A percentile compares a stretch with the other conserved stretches of the same genome.
Evolutionary conservation across 1,284 basidiomycete species (phyloP).

Genomic region (Boletellus sp.): DNA sequence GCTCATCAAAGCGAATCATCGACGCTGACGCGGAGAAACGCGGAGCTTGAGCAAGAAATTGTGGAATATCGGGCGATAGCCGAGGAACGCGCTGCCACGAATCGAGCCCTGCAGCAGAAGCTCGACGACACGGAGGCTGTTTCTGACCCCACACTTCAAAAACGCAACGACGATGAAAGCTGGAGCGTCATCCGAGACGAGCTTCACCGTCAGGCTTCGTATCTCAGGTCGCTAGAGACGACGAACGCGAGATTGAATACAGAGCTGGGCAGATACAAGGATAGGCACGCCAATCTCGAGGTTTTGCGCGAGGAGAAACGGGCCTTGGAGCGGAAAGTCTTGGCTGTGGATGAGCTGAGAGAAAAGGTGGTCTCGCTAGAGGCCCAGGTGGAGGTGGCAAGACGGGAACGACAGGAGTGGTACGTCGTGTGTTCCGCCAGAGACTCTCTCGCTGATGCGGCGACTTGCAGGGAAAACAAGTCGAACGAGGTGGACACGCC

Average conservation of each 20-base stretch:
- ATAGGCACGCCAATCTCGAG: conserved; percentile 57
- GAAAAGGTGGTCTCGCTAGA: conserved; percentile 56
- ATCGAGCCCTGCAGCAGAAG: conserved; percentile 45
- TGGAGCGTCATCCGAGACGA: conserved; percentile 60
- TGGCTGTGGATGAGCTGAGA: conserved; percentile 52
- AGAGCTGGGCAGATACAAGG: conserved; percentile 53
- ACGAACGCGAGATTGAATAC: conserved; percentile 54
- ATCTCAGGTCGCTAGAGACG: conserved; percentile 61
- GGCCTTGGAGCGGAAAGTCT: conserved; percentile 55
- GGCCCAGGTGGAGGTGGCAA: conserved; percentile 56
- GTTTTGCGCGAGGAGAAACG: conserved; percentile 74
- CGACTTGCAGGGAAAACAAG: conserved; percentile 38
- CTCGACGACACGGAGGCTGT: conserved; percentile 42
- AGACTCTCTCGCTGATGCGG: neutral
- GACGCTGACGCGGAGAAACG: conserved; percentile 42
- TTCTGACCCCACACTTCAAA: conserved; percentile 21
- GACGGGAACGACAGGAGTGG: conserved; percentile 55
- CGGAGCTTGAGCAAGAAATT: conserved; percentile 45
- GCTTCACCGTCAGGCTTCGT: conserved; percentile 56
- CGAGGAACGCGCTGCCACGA: conserved; percentile 39
- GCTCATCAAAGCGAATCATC: conserved; percentile 48
- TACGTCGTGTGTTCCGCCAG: conserved; percentile 23
- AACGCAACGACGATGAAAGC: conserved; percentile 42
- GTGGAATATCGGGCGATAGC: conserved; percentile 39
- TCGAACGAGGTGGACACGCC: conserved; percentile 35